phyloP scores from a whole-genome alignment of 139 green algal genomes.

The Trebouxia sp. region DNA sequence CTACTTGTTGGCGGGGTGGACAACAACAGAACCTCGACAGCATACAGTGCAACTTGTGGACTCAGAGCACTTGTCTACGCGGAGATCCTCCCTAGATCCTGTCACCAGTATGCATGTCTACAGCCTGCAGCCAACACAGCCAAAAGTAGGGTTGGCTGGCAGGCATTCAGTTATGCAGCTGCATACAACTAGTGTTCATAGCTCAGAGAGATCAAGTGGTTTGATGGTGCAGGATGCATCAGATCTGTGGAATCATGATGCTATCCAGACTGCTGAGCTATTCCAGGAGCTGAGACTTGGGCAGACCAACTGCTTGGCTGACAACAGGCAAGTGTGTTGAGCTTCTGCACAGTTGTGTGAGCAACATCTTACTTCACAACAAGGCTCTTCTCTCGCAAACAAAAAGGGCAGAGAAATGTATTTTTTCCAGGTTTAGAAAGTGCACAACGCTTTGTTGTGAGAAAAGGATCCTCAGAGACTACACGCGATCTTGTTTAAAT shows the following conservation, averaged over 20 bases:
- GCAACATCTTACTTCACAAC: background rate
- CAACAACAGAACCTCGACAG: constrained; percentile 20
- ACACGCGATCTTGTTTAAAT: constrained; percentile 22
- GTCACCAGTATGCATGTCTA: constrained; percentile 60
- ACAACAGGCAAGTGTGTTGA: constrained; percentile 15
- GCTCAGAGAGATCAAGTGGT: background rate
- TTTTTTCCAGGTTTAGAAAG: background rate
- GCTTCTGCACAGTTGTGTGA: background rate
- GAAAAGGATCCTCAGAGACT: constrained; percentile 28
- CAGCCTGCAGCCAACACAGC: constrained; percentile 50
- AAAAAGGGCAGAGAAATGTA: constrained; percentile 3
- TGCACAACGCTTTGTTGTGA: background rate
- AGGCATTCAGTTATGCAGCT: background rate
- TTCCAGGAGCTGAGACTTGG: constrained; percentile 34
- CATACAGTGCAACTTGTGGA: constrained; percentile 43
- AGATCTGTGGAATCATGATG: constrained; percentile 49
- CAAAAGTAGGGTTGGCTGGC: constrained; percentile 30
- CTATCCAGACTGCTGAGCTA: constrained; percentile 43
- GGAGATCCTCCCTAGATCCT: constrained; percentile 8
- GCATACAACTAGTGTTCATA: no score
- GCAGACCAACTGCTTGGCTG: constrained; percentile 23
- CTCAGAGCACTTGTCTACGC: constrained; percentile 21
- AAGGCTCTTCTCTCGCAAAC: background rate
- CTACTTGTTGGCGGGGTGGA: constrained; percentile 58
- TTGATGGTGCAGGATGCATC: constrained; percentile 41